phyloP scores from a whole-genome alignment of 164 flowering plant genomes.

The Umbellularia californica region DNA sequence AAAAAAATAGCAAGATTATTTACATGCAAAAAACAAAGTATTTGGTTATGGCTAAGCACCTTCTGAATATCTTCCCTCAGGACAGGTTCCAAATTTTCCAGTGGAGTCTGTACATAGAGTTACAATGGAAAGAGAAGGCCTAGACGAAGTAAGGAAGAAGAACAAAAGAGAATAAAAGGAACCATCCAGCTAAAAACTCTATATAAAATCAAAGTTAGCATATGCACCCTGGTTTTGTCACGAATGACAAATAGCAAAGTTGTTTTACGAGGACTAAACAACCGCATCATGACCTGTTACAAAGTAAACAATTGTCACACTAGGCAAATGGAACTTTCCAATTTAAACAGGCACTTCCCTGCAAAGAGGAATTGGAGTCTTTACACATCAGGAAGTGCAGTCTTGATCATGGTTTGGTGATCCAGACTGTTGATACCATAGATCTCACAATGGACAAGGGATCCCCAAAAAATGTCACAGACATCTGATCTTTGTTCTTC shows the following conservation, averaged over 20 bases:
- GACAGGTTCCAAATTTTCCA: slow-evolving; percentile 90
- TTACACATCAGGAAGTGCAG: background rate
- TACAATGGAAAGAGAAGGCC: slow-evolving; percentile 5
- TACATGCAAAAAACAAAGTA: slow-evolving; percentile 1
- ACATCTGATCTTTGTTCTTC: background rate
- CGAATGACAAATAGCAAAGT: slow-evolving; percentile 95
- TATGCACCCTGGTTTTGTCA: slow-evolving; percentile 79
- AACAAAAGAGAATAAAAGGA: background rate
- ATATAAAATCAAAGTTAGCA: background rate
- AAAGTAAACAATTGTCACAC: slow-evolving; percentile 8
- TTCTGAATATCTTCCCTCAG: slow-evolving; percentile 94
- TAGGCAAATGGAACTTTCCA: slow-evolving; percentile 6
- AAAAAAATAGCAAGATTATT: background rate
- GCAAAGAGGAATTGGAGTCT: background rate
- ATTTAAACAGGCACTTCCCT: background rate
- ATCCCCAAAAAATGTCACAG: background rate
- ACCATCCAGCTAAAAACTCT: background rate
- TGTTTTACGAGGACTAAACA: slow-evolving; percentile 96
- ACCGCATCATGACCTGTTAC: slow-evolving; percentile 92
- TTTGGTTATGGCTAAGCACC: slow-evolving; percentile 28
- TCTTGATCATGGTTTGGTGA: background rate
- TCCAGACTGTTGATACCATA: background rate
- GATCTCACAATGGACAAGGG: background rate
- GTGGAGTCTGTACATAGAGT: slow-evolving; percentile 64
- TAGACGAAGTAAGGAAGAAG: background rate